Conservation (phyloP, 345 rosid genomes). For the Salix arbutifolia region DNA sequence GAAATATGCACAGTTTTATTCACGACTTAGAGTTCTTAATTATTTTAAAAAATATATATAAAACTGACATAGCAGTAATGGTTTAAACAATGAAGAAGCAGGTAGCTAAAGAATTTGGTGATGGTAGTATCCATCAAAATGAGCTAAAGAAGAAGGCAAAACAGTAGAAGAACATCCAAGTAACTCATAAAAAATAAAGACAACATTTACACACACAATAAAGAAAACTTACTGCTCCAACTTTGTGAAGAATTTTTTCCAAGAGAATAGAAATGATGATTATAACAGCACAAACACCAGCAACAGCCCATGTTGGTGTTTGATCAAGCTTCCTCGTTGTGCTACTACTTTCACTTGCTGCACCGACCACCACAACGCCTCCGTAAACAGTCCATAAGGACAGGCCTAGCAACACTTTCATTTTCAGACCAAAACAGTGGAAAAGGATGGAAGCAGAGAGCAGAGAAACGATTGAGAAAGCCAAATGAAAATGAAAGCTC, state of each 20-base stretch:
- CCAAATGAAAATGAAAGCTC: background rate
- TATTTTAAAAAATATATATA: background rate
- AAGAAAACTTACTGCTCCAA: conserved; percentile 48
- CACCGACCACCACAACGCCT: conserved; percentile 7
- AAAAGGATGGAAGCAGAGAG: background rate
- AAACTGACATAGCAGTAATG: background rate
- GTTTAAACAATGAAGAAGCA: background rate
- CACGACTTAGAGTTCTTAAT: background rate
- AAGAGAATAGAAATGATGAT: conserved; percentile 66
- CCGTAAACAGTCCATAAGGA: conserved; percentile 1
- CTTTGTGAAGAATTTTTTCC: conserved; percentile 70
- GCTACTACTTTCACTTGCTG: background rate
- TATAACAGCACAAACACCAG: conserved; percentile 69
- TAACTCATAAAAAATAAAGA: background rate
- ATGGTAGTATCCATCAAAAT: background rate
- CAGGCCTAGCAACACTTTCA: conserved; percentile 4
- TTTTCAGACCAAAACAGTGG: background rate
- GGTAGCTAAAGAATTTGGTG: background rate
- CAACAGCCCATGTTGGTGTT: conserved; percentile 98
- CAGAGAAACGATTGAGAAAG: background rate
- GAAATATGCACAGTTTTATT: background rate
- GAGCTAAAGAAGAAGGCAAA: background rate
- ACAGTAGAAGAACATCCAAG: background rate
- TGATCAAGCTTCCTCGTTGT: conserved; percentile 50
- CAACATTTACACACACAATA: background rate